Percentiles rank a stretch among this genome's conserved stretches.
These are phyloP conservation scores for Cymbopogon citratus DNA, from an alignment of 176 grass and related monocot genomes.

Conservation along the genomic window DNA sequence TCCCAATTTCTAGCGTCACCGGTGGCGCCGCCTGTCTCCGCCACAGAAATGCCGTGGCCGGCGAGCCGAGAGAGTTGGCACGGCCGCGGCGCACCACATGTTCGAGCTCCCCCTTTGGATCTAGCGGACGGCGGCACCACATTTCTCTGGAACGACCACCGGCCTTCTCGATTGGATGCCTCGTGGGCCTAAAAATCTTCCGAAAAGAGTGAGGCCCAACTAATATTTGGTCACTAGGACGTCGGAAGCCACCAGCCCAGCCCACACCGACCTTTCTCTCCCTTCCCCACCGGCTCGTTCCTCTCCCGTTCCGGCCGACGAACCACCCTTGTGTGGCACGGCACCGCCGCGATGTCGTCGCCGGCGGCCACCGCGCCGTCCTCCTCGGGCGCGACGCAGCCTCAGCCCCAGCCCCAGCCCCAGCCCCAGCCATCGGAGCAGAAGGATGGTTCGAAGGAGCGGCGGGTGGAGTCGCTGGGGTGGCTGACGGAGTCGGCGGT, in stretches of 20 bases:
- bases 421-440: not conserved
- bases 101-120: not conserved
- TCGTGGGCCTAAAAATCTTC: not conserved
- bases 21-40: conserved; percentile 1
- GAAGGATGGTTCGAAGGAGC: conserved; percentile 25
- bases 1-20: conserved; percentile 2
- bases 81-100: conserved; percentile 21
- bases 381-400: not conserved
- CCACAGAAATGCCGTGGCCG: conserved; percentile 30
- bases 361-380: conserved; percentile 17
- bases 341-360: conserved; percentile 33
- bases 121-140: conserved; percentile 7
- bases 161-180: not conserved
- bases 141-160: not conserved
- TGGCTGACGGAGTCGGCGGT: conserved; percentile 94
- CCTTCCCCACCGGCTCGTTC: not conserved
- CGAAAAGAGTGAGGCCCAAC: not conserved
- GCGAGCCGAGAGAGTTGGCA: not conserved
- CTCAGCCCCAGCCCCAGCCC: not conserved
- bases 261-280: not conserved
- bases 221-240: not conserved
- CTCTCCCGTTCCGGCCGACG: not conserved
- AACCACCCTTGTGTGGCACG: not conserved
- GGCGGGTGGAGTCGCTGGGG: conserved; percentile 79
- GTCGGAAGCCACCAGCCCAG: not conserved